Evolutionary conservation across 768 basidiomycete species (phyloP), one percentile per base, ranked within the genome.

Genomic region (Tylopilus balloui): DNA sequence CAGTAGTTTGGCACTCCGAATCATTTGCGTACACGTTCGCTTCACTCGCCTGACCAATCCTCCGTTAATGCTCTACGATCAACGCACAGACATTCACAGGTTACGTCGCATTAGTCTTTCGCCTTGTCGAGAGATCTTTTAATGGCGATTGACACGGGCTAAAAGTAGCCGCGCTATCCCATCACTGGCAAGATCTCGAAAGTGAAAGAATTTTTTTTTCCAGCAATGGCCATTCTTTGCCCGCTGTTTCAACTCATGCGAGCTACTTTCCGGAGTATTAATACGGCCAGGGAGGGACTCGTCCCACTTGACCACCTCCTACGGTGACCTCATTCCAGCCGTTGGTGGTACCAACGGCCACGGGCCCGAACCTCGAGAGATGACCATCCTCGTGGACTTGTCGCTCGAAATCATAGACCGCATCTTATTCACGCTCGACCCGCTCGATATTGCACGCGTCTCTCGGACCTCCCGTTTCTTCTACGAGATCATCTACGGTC

Each of bases 381-480:
- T 55, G 58, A 21, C 28, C 12, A 28, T 29, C n/a, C 52, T 80
- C 48, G 50, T 56, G n/a, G 63, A 69, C 21, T 58, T 86, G 15
- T 81, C 84, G 11, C 64, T 66, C 10, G 88, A 90, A 63, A 61
- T 85, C 38, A 53, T 84, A 31, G 83, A 85, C 40, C 67, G 73
- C 45, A 75, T 85, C 46, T 67, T 89, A 8, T 55, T 78, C 35
- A 54, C 65, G n/a, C 73, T 78, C 51, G 80, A 85, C 56, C 86
- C 86, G 4, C 58, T 78, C 36, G 78, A 86, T 48, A 74, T 87
- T 32, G 72, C 84, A 1, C 49, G 61, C 19, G 56, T 78, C 32
- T 70, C 84, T 0, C 79, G 80, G 60, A 76, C 78, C 12, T 81
- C 77, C 55, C 68, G 65, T 4, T 52, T 58, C 14, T 69, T 77